Evolutionary conservation across 352 stramenopile species (phyloP).

Genomic region (Pythium rhizo-oryzae): DNA sequence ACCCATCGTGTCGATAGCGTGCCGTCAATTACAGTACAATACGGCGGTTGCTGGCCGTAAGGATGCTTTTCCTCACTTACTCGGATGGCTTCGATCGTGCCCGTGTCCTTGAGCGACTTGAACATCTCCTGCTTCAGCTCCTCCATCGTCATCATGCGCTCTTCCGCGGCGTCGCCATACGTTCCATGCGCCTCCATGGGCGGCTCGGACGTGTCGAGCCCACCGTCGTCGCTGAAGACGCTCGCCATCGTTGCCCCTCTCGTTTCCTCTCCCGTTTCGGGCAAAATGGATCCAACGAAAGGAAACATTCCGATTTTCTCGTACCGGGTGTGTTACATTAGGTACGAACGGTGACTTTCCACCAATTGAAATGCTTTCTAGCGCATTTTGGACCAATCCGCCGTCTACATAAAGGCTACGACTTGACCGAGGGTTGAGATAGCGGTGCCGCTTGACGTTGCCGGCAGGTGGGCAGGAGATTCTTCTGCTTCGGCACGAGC

Average conservation of each 20-base stretch:
- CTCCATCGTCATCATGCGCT: constrained; percentile 56
- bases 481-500: constrained; percentile 73
- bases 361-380: not conserved
- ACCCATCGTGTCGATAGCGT: not conserved
- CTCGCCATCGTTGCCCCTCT: constrained; percentile 13
- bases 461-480: constrained; percentile 44
- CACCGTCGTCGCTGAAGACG: constrained; percentile 10
- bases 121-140: constrained; percentile 77
- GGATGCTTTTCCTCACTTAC: constrained; percentile 22
- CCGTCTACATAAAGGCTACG: not conserved
- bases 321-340: not conserved
- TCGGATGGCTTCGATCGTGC: constrained; percentile 63
- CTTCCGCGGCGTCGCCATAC: not conserved
- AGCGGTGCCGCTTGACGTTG: not conserved
- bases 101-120: constrained; percentile 61
- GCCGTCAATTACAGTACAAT: not conserved
- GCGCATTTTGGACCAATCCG: constrained; percentile 12
- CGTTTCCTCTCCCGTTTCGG: not conserved
- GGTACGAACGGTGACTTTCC: constrained; percentile 4
- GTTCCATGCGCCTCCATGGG: not conserved
- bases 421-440: not conserved
- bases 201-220: not conserved
- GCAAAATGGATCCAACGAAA: constrained; percentile 4
- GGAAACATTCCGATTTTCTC: constrained; percentile 22
- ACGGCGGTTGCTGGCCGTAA: too few species aligned